Conservation (phyloP, 2,329 filamentous ascomycete species). For the Monilinia vaccinii-corymbosi region DNA sequence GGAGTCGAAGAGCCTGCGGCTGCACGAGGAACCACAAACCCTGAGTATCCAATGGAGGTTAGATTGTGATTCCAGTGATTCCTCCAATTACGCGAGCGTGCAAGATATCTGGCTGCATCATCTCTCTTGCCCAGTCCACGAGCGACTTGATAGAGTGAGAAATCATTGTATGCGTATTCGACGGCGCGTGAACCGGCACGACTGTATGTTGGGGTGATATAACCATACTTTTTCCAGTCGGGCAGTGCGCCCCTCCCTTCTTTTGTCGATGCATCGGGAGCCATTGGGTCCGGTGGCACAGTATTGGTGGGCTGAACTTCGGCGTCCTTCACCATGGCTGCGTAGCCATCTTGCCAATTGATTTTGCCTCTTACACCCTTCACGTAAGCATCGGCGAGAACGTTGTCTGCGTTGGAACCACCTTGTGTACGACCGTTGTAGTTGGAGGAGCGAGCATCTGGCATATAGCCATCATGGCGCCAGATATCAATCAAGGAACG, state of each 20-base stretch:
- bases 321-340: constrained; percentile 58
- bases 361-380: constrained; percentile 54
- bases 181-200: constrained; percentile 56
- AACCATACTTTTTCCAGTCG: constrained; percentile 57
- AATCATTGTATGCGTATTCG: constrained; percentile 62
- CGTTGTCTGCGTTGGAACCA: constrained; percentile 61
- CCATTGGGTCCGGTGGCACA: constrained; percentile 43
- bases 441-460: constrained; percentile 58
- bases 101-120: constrained; percentile 7
- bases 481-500: constrained; percentile 61
- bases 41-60: constrained; percentile 51
- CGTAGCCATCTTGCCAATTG: constrained; percentile 54
- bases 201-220: constrained; percentile 52
- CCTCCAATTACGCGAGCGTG: constrained; percentile 51
- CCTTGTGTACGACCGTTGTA: constrained; percentile 62
- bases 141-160: constrained; percentile 55
- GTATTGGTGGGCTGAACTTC: constrained; percentile 53
- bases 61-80: constrained; percentile 60
- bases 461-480: constrained; percentile 54
- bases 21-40: constrained; percentile 55
- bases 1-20: constrained; percentile 29
- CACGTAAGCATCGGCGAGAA: constrained; percentile 63
- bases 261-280: constrained; percentile 51
- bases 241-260: constrained; percentile 60
- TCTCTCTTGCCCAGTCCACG: constrained; percentile 30